These are phyloP conservation scores for Verticillium albo-atrum DNA, from an alignment of 2,329 filamentous ascomycete genomes.

Conservation along the genomic window DNA sequence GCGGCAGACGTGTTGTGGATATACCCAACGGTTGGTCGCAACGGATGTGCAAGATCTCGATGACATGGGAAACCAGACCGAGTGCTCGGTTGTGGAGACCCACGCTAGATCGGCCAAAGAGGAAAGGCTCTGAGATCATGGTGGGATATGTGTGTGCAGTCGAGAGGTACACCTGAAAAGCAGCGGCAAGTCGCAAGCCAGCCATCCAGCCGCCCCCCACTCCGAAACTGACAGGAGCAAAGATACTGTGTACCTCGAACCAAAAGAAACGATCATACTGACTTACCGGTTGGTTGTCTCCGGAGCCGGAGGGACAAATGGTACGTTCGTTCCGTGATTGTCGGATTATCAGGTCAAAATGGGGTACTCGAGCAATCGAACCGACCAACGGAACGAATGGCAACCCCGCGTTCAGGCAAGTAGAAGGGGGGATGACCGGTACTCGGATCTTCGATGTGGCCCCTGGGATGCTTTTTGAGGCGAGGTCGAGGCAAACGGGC, in stretches of 20 bases:
- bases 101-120: slow-evolving; percentile 11
- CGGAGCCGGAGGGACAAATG: background rate
- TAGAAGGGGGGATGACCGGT: background rate
- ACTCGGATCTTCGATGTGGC: background rate
- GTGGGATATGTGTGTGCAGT: slow-evolving; percentile 7
- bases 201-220: background rate
- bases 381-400: background rate
- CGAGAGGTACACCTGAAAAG: slow-evolving; percentile 1
- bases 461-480: background rate
- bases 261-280: background rate
- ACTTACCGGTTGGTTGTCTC: background rate
- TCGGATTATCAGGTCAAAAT: background rate
- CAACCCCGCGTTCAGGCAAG: background rate
- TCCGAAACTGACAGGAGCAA: background rate
- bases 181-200: background rate
- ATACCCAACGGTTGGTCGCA: slow-evolving; percentile 10
- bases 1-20: slow-evolving; percentile 11
- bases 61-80: slow-evolving; percentile 13
- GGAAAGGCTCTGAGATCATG: slow-evolving; percentile 10
- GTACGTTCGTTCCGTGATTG: background rate
- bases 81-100: slow-evolving; percentile 12
- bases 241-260: background rate
- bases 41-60: slow-evolving; percentile 11
- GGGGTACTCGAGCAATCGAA: no score
- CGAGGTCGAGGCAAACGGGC: no score